phyloP scores from a whole-genome alignment of 1,139 yeast genomes.

The Blastobotrys aristatus region DNA sequence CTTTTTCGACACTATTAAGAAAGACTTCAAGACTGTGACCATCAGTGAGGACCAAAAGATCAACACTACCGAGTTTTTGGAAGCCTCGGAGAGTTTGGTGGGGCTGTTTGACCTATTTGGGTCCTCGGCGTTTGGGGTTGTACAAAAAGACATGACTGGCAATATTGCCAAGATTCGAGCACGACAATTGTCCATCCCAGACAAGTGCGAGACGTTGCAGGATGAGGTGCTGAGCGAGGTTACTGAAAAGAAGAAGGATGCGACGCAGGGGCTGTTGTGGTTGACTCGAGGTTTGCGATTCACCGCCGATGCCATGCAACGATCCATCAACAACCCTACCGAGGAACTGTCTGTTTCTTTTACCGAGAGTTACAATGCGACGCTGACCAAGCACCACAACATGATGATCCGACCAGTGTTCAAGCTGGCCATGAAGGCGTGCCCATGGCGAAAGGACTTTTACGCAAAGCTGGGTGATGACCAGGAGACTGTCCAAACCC shows the following conservation, averaged over 20 bases:
- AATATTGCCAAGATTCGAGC: constrained; percentile 72
- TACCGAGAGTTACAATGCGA: constrained; percentile 75
- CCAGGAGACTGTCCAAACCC: constrained; percentile 52
- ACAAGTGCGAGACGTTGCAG: constrained; percentile 61
- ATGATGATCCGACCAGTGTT: constrained; percentile 80
- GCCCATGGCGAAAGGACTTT: constrained; percentile 87
- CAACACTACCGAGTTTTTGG: constrained; percentile 68
- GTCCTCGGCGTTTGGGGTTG: constrained; percentile 78
- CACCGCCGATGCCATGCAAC: constrained; percentile 84
- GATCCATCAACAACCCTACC: constrained; percentile 56
- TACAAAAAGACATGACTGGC: constrained; percentile 85
- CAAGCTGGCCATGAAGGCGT: constrained; percentile 92
- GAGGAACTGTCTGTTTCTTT: constrained; percentile 71
- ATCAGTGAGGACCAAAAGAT: constrained; percentile 49
- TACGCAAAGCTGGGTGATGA: constrained; percentile 68
- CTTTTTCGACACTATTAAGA: constrained; percentile 73
- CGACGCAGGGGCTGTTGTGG: constrained; percentile 92
- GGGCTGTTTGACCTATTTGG: constrained; percentile 80
- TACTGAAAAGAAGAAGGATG: constrained; percentile 61
- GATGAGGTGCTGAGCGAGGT: constrained; percentile 66
- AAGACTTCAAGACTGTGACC: constrained; percentile 71
- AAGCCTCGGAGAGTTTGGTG: constrained; percentile 80
- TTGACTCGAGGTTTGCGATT: constrained; percentile 74
- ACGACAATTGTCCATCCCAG: constrained; percentile 62
- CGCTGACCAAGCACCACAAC: constrained; percentile 76